A percentile compares a stretch with the other conserved stretches of the same genome.
Conservation (phyloP, 2,329 filamentous ascomycete genomes). For the Diatrype stigma region DNA sequence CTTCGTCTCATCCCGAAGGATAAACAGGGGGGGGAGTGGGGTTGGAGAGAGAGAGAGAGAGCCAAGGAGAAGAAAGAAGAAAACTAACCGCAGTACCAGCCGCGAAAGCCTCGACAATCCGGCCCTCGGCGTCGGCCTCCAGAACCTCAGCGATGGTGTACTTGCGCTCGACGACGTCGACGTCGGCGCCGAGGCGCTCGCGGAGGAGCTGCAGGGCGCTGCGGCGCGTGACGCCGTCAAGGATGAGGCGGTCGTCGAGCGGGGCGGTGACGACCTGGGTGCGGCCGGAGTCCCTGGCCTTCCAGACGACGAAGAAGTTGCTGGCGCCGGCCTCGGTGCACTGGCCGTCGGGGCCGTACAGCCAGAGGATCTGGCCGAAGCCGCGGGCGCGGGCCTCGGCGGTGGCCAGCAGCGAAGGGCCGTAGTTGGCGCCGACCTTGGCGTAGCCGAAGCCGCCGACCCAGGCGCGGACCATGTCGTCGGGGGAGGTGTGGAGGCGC, state of each 20-base stretch:
- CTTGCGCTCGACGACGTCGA: constrained; percentile 74
- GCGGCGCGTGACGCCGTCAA: constrained; percentile 82
- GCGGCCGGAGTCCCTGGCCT: constrained; percentile 54
- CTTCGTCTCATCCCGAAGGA: too few species aligned
- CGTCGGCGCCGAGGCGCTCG: constrained; percentile 52
- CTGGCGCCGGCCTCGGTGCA: constrained; percentile 89
- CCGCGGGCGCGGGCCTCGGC: constrained; percentile 68
- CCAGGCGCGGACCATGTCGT: constrained; percentile 88
- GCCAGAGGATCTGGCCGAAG: constrained; percentile 90
- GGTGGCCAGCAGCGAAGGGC: constrained; percentile 75
- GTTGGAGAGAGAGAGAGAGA: not conserved
- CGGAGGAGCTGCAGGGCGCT: constrained; percentile 71
- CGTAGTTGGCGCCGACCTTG: constrained; percentile 93
- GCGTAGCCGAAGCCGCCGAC: constrained; percentile 88
- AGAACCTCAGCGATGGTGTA: constrained; percentile 78
- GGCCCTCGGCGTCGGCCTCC: constrained; percentile 67
- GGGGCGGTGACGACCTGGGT: constrained; percentile 78
- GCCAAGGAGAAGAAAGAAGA: not conserved
- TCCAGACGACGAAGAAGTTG: constrained; percentile 89
- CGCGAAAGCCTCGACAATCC: constrained; percentile 80
- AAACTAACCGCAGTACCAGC: constrained; percentile 75
- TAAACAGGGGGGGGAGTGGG: not conserved
- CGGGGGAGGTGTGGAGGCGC: constrained; percentile 71
- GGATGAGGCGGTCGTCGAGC: constrained; percentile 75
- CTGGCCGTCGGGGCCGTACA: constrained; percentile 71